Percentiles rank a stretch among this genome's conserved stretches.
Conservation (phyloP, 2,329 filamentous ascomycete genomes). For the Tolypocladium inflatum region DNA sequence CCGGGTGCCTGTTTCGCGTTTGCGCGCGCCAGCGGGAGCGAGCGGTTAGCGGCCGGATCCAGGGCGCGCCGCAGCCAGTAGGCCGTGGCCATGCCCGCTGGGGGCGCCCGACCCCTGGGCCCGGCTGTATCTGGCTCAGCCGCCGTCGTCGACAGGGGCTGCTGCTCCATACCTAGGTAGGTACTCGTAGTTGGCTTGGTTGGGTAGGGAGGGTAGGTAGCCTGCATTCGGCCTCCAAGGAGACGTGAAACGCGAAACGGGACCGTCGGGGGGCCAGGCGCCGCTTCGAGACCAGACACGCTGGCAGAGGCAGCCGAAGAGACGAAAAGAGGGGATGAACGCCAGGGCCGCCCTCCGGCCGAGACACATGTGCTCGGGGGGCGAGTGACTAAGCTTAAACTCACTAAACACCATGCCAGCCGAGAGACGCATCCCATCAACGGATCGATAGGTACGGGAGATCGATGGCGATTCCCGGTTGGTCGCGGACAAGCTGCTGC, state of each 20-base stretch:
- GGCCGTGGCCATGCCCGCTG: not conserved
- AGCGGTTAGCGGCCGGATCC: not conserved
- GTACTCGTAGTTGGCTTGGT: too few relatives aligned
- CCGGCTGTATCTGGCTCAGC: not conserved
- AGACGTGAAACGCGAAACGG: too few relatives aligned
- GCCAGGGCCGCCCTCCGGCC: not conserved
- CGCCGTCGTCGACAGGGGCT: not conserved
- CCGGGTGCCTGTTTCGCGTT: not conserved
- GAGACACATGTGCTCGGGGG: not conserved
- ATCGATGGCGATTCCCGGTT: too few relatives aligned
- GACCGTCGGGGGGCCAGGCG: too few relatives aligned
- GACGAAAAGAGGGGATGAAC: not conserved
- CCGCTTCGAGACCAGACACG: too few relatives aligned
- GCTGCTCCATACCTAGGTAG: not conserved
- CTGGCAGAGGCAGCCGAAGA: not conserved
- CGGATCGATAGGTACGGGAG: too few relatives aligned
- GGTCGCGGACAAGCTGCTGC: too few relatives aligned
- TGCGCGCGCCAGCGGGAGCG: slow-evolving; percentile 1
- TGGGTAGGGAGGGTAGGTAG: too few relatives aligned
- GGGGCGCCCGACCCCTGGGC: not conserved
- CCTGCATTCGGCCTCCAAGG: too few relatives aligned
- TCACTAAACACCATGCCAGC: too few relatives aligned
- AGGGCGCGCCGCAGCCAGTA: not conserved
- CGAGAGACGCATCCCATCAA: too few relatives aligned
- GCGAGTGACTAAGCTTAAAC: too few relatives aligned